These are phyloP conservation scores for Lasiodiplodia gonubiensis DNA, from an alignment of 2,329 filamentous ascomycete species.

Conservation along the genomic window DNA sequence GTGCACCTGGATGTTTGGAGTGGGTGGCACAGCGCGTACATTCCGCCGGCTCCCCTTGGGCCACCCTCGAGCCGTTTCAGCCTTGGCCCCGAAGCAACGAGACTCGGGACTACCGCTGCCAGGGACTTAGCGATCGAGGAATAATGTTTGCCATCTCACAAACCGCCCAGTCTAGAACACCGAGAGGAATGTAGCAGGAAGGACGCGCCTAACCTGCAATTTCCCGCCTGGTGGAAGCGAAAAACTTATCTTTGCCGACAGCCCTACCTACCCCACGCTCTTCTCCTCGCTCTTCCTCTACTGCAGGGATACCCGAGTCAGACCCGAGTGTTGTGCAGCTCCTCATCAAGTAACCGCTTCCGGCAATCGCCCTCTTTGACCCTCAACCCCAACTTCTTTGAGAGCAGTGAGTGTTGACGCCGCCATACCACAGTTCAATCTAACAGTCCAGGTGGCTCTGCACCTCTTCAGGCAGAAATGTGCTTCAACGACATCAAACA, in stretches of 20 bases:
- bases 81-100: constrained; percentile 17
- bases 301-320: not conserved
- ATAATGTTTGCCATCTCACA: constrained; percentile 24
- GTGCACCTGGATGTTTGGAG: constrained; percentile 15
- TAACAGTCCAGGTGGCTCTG: not conserved
- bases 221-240: not conserved
- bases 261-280: constrained; percentile 4
- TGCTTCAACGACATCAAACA: constrained; percentile 28
- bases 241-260: not conserved
- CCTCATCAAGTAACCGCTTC: not conserved
- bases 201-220: constrained; percentile 13
- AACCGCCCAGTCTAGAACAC: constrained; percentile 10
- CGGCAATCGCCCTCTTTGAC: not conserved
- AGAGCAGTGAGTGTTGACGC: constrained; percentile 4
- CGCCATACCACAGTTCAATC: not conserved
- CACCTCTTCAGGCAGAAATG: not conserved
- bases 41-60: constrained; percentile 18
- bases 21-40: constrained; percentile 23
- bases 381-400: not conserved
- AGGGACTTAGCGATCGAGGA: constrained; percentile 5
- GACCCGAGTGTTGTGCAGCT: not conserved
- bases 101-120: constrained; percentile 1
- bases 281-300: not conserved
- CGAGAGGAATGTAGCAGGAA: constrained; percentile 24
- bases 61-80: constrained; percentile 8